Base-by-base conservation (phyloP, 768 basidiomycete genomes). In the Suillus americanus region DNA sequence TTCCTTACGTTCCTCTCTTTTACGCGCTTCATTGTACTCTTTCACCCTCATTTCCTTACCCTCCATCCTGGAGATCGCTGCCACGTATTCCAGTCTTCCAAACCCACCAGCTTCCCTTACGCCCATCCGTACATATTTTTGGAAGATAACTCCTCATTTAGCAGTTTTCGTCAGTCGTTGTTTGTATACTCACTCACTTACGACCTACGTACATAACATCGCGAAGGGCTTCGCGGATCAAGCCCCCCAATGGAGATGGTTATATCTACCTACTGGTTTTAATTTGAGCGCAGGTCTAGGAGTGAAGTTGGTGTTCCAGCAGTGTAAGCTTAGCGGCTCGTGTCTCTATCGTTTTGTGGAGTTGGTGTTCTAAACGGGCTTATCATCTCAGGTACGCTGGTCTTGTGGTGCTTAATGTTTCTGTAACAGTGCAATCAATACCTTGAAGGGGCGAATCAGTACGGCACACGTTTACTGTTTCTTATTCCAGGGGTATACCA, bases 171-270 rank as follows among this genome's bases (percentile, higher is more conserved):
- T 41, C 40, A n/a, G 55, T 60, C 33, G 64, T 59, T 57, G 54
- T 56, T 53, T 37, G 33, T 45, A 38, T 38, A 38, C 57, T 41
- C 43, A 56, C 38, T 53, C 43, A 50, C 46, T 37, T 43, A 50
- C 56, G 38, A 64, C 41, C 37, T 38, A 56, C 40, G 23, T 62
- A 72, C 69, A 69, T 72, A 69, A 73, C 75, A 72, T 66, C 72
- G 81, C 81, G 82, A 82, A 82, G 81, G 81, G 82, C 81, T 82
- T 82, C 81, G 81, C 81, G 62, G 43, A 67, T 71, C 71, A 80
- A 81, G 81, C 76, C 81, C 81, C 81, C 68, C 67, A 80, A 80
- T 75, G 63, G 62, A 62, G 35, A 62, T 62, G 38, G 12, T 60
- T 53, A 30, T 61, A 60, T 60, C 57, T 59, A 59, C 40, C n/a